These are phyloP conservation scores for Plasmodium yoelii DNA, from an alignment of 169 alveolate genomes.

Conservation along the genomic window DNA sequence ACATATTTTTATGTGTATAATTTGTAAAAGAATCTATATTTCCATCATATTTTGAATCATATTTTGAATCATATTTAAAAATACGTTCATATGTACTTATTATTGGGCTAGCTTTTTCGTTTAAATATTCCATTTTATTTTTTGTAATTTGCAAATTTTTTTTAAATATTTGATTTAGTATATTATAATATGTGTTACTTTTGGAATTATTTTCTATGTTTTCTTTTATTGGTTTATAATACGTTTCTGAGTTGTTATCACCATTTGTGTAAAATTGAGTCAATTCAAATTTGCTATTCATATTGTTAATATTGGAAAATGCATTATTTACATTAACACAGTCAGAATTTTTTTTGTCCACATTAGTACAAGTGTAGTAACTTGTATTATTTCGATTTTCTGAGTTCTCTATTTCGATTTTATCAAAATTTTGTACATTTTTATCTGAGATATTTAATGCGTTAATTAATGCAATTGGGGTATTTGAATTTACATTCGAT, in stretches of 20 bases:
- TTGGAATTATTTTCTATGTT: slow-evolving; percentile 14
- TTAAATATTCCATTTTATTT: slow-evolving; percentile 12
- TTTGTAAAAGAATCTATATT: slow-evolving; percentile 1
- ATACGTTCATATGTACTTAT: neutral
- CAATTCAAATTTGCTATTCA: neutral
- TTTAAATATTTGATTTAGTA: slow-evolving; percentile 47
- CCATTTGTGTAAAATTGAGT: no score
- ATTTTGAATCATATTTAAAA: slow-evolving; percentile 7
- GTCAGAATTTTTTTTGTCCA: neutral
- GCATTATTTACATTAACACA: neutral
- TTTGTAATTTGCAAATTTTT: slow-evolving; percentile 54
- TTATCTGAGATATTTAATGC: neutral
- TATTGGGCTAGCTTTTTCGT: neutral
- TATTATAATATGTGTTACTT: slow-evolving; percentile 37
- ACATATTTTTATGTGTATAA: neutral
- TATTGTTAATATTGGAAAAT: neutral
- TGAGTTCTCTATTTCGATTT: neutral
- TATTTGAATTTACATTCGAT: slow-evolving; percentile 22
- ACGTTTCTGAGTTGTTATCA: neutral
- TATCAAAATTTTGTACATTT: no score
- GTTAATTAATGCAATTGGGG: neutral
- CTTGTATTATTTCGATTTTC: neutral
- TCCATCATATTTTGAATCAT: slow-evolving; percentile 16
- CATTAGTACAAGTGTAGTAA: neutral
- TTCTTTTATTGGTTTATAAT: slow-evolving; percentile 2